Base-by-base conservation (phyloP, 2,329 filamentous ascomycete species). In the Exophiala mesophila region DNA sequence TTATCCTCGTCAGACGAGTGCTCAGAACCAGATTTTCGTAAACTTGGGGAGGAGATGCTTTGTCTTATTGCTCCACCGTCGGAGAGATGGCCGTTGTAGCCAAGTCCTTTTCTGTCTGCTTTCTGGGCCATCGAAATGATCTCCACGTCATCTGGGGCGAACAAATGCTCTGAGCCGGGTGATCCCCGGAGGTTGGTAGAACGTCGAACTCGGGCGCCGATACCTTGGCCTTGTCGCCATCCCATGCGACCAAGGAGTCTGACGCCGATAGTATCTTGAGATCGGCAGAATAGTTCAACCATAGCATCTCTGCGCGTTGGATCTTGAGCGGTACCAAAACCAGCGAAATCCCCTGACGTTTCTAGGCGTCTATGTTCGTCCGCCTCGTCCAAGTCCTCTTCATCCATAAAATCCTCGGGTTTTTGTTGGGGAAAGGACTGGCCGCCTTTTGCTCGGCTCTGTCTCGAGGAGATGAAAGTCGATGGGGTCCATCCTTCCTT, bases 401-500 rank as follows among this genome's bases (percentile, higher is more conserved):
- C 90, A 57, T 98, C 92, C 92, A 98, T 98, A 56, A 89, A 97
- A 59, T 97, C 89, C 63, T 97, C 88, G 1, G 81, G 78, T 35
- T 82, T 79, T 59, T 85, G 80, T 50, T 74, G 65, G 2, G 66
- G 55, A 49, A 52, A 39, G 36, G 61, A 56, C 41, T 77, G 73
- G n/a, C 71, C 72, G 68, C 85, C 77, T 59, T 85, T 86, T 52
- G 76, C 80, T 42, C 88, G 84, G 57, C 86, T 87, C 28, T 78
- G 70, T 17, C 92, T 84, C 38, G 89, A 96, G 5, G 90, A 97
- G 7, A 94, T 82, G 63, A 97, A 98, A 0, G 86, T 84, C 16
- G 87, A 82, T 2, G 92, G 92, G 1, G 87, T 83, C 90, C 90
- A 98, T 69, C 92, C 92, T 72, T 98, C 90, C 65, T 97, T 97